Evolutionary conservation across 2,329 filamentous ascomycete genomes (phyloP).

Genomic region (Beauveria australis): DNA sequence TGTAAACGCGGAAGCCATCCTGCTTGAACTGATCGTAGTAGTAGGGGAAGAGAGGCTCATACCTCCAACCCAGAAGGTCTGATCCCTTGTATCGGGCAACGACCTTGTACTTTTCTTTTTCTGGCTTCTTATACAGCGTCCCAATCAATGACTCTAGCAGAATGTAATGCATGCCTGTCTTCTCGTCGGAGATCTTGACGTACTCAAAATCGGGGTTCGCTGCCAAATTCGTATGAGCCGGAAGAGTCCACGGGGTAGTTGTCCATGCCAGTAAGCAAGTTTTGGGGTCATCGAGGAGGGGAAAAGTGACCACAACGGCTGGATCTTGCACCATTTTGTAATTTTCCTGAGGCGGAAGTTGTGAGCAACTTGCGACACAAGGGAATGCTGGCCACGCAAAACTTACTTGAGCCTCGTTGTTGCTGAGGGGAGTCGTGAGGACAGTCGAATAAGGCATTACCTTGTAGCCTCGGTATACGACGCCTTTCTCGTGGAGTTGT

Average conservation of each 20-base stretch:
- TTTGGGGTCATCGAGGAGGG: slow-evolving; percentile 55
- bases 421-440: slow-evolving; percentile 64
- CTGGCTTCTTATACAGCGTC: slow-evolving; percentile 68
- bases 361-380: no score
- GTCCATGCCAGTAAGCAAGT: slow-evolving; percentile 49
- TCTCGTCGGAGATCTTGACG: slow-evolving; percentile 61
- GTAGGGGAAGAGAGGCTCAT: slow-evolving; percentile 64
- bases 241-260: slow-evolving; percentile 73
- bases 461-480: slow-evolving; percentile 63
- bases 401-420: slow-evolving; percentile 49
- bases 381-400: no score
- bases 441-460: slow-evolving; percentile 73
- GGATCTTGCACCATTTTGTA: slow-evolving; percentile 39
- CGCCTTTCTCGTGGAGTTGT: slow-evolving; percentile 61
- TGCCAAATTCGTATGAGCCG: slow-evolving; percentile 56
- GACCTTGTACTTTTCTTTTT: slow-evolving; percentile 68
- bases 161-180: slow-evolving; percentile 58
- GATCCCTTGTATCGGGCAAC: slow-evolving; percentile 59
- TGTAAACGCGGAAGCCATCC: slow-evolving; percentile 58
- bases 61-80: slow-evolving; percentile 63
- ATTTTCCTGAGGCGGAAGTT: no score
- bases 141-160: slow-evolving; percentile 51
- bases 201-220: slow-evolving; percentile 74
- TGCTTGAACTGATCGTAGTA: slow-evolving; percentile 54
- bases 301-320: slow-evolving; percentile 63